These are phyloP conservation scores for Verticillium longisporum DNA, from an alignment of 2,329 filamentous ascomycete genomes.

Conservation along the genomic window DNA sequence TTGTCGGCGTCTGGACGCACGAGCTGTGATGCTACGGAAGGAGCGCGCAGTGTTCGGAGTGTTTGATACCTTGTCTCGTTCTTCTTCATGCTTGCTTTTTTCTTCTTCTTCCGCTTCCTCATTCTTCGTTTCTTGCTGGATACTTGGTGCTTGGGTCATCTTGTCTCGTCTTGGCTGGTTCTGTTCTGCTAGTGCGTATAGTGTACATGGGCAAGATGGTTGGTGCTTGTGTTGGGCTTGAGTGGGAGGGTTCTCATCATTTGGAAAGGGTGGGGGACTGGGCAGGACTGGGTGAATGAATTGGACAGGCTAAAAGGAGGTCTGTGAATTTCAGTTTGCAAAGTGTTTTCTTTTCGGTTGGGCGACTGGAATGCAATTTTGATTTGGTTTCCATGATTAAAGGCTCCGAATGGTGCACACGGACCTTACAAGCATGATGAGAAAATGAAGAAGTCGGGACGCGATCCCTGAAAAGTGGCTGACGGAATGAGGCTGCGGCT, in stretches of 20 bases:
- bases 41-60: not conserved
- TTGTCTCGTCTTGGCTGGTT: no score
- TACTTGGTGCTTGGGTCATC: not conserved
- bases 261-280: not conserved
- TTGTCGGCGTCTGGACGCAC: constrained; percentile 7
- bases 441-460: not conserved
- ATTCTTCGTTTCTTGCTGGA: not conserved
- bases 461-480: not conserved
- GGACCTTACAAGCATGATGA: no score
- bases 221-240: not conserved
- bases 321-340: not conserved
- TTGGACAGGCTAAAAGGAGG: not conserved
- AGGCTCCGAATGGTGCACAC: no score
- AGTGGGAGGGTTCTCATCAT: not conserved
- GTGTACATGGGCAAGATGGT: not conserved
- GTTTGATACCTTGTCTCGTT: constrained; percentile 9
- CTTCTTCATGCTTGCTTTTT: not conserved
- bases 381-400: no score
- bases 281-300: not conserved
- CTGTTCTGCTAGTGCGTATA: not conserved
- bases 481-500: not conserved
- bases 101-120: not conserved
- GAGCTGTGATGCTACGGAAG: constrained; percentile 3
- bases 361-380: not conserved
- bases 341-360: not conserved